Percentiles rank a stretch among this genome's conserved stretches.
Evolutionary conservation across 345 rosid genomes (phyloP).

Genomic region (Durio zibethinus): DNA sequence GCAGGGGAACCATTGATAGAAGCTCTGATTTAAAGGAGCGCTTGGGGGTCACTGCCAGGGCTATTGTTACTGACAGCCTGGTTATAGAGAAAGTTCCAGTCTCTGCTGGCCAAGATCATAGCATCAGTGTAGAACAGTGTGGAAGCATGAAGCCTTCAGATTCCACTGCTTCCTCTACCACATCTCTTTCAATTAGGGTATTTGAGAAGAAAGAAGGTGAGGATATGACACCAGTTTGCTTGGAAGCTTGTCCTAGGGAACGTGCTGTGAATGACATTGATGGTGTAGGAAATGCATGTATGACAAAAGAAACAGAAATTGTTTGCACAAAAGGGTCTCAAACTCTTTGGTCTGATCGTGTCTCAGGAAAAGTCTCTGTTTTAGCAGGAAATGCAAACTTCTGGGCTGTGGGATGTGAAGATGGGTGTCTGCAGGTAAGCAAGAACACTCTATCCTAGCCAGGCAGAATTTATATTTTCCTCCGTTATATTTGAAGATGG

Average conservation of each 20-base stretch:
- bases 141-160: slow-evolving; percentile 55
- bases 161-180: slow-evolving; percentile 28
- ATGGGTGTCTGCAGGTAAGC: slow-evolving; percentile 89
- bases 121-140: slow-evolving; percentile 52
- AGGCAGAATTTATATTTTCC: neutral
- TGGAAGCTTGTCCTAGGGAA: slow-evolving; percentile 87
- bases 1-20: slow-evolving; percentile 43
- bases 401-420: slow-evolving; percentile 99
- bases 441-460: neutral
- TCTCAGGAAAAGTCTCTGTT: slow-evolving; percentile 84
- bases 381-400: slow-evolving; percentile 95
- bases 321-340: slow-evolving; percentile 65
- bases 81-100: slow-evolving; percentile 78
- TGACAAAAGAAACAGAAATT: slow-evolving; percentile 83
- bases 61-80: slow-evolving; percentile 69
- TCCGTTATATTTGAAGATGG: neutral
- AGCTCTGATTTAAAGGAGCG: slow-evolving; percentile 67
- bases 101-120: slow-evolving; percentile 50
- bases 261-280: slow-evolving; percentile 69
- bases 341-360: slow-evolving; percentile 89
- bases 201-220: slow-evolving; percentile 81
- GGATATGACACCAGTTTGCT: slow-evolving; percentile 61
- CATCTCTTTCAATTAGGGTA: slow-evolving; percentile 63
- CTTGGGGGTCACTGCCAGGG: slow-evolving; percentile 71
- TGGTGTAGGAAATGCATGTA: slow-evolving; percentile 59